These are phyloP conservation scores for Globomyces sp. DNA, from an alignment of 371 early-diverging fungal genomes.

Conservation along the genomic window DNA sequence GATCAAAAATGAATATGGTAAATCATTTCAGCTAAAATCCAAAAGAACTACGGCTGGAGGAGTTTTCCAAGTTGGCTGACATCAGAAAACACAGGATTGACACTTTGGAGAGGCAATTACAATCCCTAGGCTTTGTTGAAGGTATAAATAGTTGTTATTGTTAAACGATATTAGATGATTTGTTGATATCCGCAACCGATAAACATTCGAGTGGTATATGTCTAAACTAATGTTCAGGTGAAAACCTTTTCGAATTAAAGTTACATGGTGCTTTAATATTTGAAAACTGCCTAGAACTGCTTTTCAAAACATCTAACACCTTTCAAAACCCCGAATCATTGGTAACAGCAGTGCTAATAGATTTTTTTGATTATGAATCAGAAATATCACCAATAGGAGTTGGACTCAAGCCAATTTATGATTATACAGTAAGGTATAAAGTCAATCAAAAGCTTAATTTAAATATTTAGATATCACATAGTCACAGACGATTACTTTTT, in stretches of 20 bases:
- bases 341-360: slow-evolving; percentile 40
- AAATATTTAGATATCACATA: slow-evolving; percentile 34
- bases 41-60: slow-evolving; percentile 47
- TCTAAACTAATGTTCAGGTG: slow-evolving; percentile 25
- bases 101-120: slow-evolving; percentile 40
- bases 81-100: slow-evolving; percentile 45
- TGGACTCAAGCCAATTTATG: slow-evolving; percentile 31
- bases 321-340: slow-evolving; percentile 22
- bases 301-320: background rate
- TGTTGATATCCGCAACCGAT: background rate
- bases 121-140: background rate
- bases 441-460: too few species aligned
- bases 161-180: background rate
- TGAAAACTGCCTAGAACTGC: background rate
- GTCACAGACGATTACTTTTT: slow-evolving; percentile 51
- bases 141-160: background rate
- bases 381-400: slow-evolving; percentile 39
- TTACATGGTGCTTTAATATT: slow-evolving; percentile 40
- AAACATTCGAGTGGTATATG: background rate
- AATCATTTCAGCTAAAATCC: background rate
- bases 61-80: slow-evolving; percentile 45
- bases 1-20: slow-evolving; percentile 50
- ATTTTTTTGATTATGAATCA: slow-evolving; percentile 56
- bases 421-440: slow-evolving; percentile 33
- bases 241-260: slow-evolving; percentile 45